Percentiles rank a stretch among this genome's conserved stretches.
Conservation (phyloP, 352 stramenopile genomes). For the Pythium insidiosum region DNA sequence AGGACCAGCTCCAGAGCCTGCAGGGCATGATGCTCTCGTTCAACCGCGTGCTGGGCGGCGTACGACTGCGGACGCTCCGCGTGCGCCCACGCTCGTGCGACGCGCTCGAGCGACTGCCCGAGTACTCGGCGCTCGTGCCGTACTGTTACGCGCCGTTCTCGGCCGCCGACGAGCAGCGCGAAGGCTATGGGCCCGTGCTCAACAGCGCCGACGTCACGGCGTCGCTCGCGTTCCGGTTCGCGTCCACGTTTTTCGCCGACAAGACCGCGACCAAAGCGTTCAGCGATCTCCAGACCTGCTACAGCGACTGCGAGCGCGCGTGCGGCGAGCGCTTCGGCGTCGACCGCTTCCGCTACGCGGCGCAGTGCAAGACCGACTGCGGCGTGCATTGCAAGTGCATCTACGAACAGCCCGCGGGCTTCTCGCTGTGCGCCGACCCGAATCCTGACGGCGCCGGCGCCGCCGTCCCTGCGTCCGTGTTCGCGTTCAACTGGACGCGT, state of each 20-base stretch:
- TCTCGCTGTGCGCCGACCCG: conserved; percentile 31
- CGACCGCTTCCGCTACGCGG: conserved; percentile 40
- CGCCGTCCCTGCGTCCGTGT: conserved; percentile 24
- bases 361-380: conserved; percentile 32
- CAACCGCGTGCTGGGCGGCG: conserved; percentile 40
- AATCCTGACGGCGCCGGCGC: conserved; percentile 35
- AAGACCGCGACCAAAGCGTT: conserved; percentile 31
- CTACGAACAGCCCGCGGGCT: conserved; percentile 46
- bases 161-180: conserved; percentile 20
- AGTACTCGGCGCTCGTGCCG: conserved; percentile 50
- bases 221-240: conserved; percentile 31
- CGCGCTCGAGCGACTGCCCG: conserved; percentile 33
- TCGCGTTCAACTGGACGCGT: conserved; percentile 50
- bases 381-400: conserved; percentile 57
- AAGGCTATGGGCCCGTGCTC: conserved; percentile 45
- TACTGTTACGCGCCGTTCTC: conserved; percentile 57
- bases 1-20: conserved; percentile 7
- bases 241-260: conserved; percentile 37
- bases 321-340: conserved; percentile 48
- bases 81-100: conserved; percentile 46
- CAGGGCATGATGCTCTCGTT: conserved; percentile 34
- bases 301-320: conserved; percentile 30
- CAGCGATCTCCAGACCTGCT: conserved; percentile 41
- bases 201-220: conserved; percentile 45
- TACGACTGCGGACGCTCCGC: conserved; percentile 46